Evolutionary conservation across 495 filamentous ascomycete genomes (phyloP), one percentile per base, ranked within the genome.

Genomic region (Daldinia decipiens): DNA sequence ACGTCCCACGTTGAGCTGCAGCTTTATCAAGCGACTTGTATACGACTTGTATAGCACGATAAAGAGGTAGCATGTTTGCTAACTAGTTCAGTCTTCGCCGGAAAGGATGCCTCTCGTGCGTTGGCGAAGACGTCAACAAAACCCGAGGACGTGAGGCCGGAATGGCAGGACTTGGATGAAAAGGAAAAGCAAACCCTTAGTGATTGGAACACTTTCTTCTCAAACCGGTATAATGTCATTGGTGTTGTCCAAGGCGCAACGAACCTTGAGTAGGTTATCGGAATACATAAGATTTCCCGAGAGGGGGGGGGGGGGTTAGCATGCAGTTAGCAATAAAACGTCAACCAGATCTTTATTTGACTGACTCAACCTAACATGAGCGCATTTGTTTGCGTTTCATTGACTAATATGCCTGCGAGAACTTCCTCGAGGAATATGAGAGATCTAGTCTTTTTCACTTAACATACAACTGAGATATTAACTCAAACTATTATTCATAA

Each of bases 151-250:
- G 94, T 92, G 70, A 81, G 81, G 17, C 83, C 96, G 1, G 91
- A 97, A 31, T 98, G 93, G 93, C 83, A 89, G 61, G 92, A 95
- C 76, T 83, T 99, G 50, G 79, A 80, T 21, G 94, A 97, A n/a
- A 93, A 94, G 81, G 89, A 97, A 77, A 93, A 97, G 82, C 86
- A 83, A 27, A 88, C 90, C 13, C 82, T 99, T 43, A 84, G 92
- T 24, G 96, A 98, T 76, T 99, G 95, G 95, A 89, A 87, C 59
- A 96, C 90, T 3, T 99, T 97, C 82, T 99, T 98, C 82, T 90
- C 89, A 73, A 99, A 98, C 82, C 85, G 95, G 43, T 99, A 99
- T 77, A 97, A 95, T 74, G 88, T 98, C 62, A 90, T 98, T 43
- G 95, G 95, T 34, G 87, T 87, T 77, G 91, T 97, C 8, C 79